phyloP scores from a whole-genome alignment of 441 rosid genomes.

The Hura crepitans region DNA sequence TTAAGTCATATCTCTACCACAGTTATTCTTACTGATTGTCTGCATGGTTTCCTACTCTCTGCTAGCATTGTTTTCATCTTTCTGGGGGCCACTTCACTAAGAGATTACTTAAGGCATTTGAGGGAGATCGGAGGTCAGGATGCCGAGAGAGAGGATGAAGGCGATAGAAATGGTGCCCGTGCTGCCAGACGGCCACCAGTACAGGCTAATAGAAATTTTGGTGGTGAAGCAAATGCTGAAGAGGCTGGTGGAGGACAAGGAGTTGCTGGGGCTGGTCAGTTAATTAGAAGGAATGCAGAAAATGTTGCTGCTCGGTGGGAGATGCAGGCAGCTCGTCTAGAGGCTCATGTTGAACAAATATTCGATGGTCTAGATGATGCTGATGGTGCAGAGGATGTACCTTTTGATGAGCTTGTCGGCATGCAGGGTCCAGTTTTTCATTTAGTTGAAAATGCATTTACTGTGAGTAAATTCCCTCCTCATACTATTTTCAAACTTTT shows the following conservation, averaged over 20 bases:
- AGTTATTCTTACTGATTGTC: constrained; percentile 86
- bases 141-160: constrained; percentile 91
- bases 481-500: background rate
- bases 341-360: constrained; percentile 98
- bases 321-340: constrained; percentile 98
- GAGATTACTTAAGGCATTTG: constrained; percentile 96
- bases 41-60: constrained; percentile 97
- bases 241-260: constrained; percentile 79
- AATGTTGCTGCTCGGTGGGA: constrained; percentile 97
- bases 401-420: constrained; percentile 97
- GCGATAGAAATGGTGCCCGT: constrained; percentile 85
- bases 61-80: constrained; percentile 97
- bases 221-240: constrained; percentile 73
- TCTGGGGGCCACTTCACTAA: constrained; percentile 95
- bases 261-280: constrained; percentile 73
- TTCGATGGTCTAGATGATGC: constrained; percentile 98
- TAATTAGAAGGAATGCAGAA: constrained; percentile 81
- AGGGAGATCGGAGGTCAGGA: constrained; percentile 96
- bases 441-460: constrained; percentile 98
- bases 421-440: constrained; percentile 99
- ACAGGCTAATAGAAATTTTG: constrained; percentile 73
- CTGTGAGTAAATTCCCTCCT: constrained; percentile 52
- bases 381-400: constrained; percentile 99
- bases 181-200: constrained; percentile 72
- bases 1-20: constrained; percentile 89